Conservation (phyloP, 1,139 yeast genomes). For the Protomyces inundatus region DNA sequence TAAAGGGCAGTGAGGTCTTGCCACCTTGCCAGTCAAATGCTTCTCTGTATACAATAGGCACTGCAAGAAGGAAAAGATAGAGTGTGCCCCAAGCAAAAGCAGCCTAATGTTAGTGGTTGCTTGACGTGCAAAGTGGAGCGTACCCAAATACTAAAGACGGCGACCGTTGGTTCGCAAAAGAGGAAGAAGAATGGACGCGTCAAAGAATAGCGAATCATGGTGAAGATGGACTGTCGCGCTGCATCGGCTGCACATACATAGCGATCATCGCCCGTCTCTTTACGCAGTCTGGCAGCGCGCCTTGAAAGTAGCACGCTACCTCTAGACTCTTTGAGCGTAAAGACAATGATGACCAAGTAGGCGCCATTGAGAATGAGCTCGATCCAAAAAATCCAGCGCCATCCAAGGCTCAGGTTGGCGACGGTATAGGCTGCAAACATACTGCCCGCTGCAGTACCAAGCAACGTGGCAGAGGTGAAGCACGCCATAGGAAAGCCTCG, state of each 20-base stretch:
- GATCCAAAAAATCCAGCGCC: slow-evolving; percentile 63
- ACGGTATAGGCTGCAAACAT: slow-evolving; percentile 55
- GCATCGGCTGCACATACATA: slow-evolving; percentile 22
- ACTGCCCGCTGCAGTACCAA: slow-evolving; percentile 64
- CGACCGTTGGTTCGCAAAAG: slow-evolving; percentile 23
- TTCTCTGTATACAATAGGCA: slow-evolving; percentile 60
- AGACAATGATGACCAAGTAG: slow-evolving; percentile 45
- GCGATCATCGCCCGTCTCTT: slow-evolving; percentile 29
- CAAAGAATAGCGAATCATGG: slow-evolving; percentile 12
- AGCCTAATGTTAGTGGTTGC: slow-evolving; percentile 32
- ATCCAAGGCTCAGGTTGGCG: slow-evolving; percentile 49
- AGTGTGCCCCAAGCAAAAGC: slow-evolving; percentile 53
- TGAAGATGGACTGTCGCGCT: slow-evolving; percentile 14
- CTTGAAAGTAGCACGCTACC: slow-evolving; percentile 49
- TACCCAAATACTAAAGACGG: slow-evolving; percentile 39
- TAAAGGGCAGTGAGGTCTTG: slow-evolving; percentile 50
- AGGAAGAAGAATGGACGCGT: slow-evolving; percentile 22
- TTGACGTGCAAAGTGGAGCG: slow-evolving; percentile 57
- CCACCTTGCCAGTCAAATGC: slow-evolving; percentile 66
- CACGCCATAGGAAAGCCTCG: slow-evolving; percentile 56
- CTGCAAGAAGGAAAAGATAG: slow-evolving; percentile 63
- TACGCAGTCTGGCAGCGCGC: slow-evolving; percentile 55
- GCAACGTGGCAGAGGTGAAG: slow-evolving; percentile 53
- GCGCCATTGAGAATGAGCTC: slow-evolving; percentile 51
- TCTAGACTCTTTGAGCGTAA: slow-evolving; percentile 53